These are phyloP conservation scores for Xylaria hypoxylon DNA, from an alignment of 2,329 filamentous ascomycete genomes.

Conservation along the genomic window DNA sequence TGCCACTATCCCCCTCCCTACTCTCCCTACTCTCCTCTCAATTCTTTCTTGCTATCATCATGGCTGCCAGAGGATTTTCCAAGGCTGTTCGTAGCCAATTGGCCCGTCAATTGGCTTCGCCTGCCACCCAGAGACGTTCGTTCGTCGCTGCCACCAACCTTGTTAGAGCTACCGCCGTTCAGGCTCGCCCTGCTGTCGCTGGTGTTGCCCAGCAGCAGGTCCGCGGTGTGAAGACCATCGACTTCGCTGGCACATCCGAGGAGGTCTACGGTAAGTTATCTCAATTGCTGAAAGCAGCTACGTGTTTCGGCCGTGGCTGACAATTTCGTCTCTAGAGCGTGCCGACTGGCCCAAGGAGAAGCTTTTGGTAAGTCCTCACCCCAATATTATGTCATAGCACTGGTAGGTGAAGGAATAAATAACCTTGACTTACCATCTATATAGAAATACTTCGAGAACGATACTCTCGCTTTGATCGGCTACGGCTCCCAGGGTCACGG, in stretches of 20 bases:
- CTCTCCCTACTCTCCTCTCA: conserved; percentile 48
- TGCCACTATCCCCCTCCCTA: conserved; percentile 41
- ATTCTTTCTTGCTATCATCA: conserved; percentile 59
- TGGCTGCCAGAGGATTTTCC: conserved; percentile 82
- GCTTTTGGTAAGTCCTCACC: conserved; percentile 80
- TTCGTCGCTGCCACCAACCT: conserved; percentile 70
- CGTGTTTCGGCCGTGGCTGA: conserved; percentile 45
- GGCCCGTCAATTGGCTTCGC: conserved; percentile 72
- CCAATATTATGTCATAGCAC: background rate
- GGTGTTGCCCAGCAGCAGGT: conserved; percentile 69
- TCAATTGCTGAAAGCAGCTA: background rate
- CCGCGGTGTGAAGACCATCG: conserved; percentile 96
- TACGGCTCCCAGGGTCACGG: conserved; percentile 98
- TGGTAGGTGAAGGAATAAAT: background rate
- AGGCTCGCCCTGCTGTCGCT: conserved; percentile 61
- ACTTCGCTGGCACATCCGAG: conserved; percentile 97
- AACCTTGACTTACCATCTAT: conserved; percentile 38
- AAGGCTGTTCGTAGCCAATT: conserved; percentile 73
- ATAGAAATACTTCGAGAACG: conserved; percentile 99
- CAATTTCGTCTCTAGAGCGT: conserved; percentile 74
- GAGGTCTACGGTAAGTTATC: conserved; percentile 82
- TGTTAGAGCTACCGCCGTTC: conserved; percentile 64
- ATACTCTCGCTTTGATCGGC: conserved; percentile 98
- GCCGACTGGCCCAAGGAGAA: conserved; percentile 99
- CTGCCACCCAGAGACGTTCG: conserved; percentile 71